A percentile compares a stretch with the other conserved stretches of the same genome.
Evolutionary conservation across 139 green algal species (phyloP).

Genomic region (Eudorina sp.): DNA sequence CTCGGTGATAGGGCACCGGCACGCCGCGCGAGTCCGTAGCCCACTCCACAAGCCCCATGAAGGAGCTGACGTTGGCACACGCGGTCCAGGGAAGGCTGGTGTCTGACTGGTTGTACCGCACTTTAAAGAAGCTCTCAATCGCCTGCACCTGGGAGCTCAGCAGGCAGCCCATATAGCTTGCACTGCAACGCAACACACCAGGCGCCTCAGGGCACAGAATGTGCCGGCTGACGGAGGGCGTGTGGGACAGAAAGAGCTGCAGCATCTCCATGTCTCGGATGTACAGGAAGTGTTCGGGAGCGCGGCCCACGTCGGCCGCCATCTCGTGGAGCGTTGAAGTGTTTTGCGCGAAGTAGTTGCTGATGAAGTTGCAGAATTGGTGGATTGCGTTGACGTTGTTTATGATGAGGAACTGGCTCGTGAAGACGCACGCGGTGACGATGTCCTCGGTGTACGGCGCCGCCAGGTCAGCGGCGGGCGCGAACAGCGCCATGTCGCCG

Average conservation of each 20-base stretch:
- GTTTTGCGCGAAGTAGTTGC: background rate
- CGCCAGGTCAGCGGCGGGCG: background rate
- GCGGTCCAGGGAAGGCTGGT: background rate
- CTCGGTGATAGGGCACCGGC: background rate
- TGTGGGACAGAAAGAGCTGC: background rate
- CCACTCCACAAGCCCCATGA: background rate
- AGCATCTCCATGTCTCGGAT: background rate
- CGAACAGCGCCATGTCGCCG: conserved; percentile 5
- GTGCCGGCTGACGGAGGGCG: background rate
- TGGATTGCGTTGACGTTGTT: background rate
- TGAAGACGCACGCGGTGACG: background rate
- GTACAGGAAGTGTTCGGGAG: background rate
- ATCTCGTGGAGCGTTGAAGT: background rate
- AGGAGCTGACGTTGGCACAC: background rate
- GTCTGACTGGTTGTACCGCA: background rate
- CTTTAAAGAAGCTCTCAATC: background rate
- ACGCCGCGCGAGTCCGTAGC: background rate
- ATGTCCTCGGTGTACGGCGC: conserved; percentile 7
- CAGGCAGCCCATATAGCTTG: background rate
- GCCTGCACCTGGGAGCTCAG: conserved; percentile 7
- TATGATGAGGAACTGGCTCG: conserved; percentile 7
- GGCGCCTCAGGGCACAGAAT: background rate
- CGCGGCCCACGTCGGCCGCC: background rate
- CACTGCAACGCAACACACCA: background rate
- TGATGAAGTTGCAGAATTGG: background rate